phyloP scores from a whole-genome alignment of 2,329 filamentous ascomycete genomes.

The Acrodontium crateriforme region DNA sequence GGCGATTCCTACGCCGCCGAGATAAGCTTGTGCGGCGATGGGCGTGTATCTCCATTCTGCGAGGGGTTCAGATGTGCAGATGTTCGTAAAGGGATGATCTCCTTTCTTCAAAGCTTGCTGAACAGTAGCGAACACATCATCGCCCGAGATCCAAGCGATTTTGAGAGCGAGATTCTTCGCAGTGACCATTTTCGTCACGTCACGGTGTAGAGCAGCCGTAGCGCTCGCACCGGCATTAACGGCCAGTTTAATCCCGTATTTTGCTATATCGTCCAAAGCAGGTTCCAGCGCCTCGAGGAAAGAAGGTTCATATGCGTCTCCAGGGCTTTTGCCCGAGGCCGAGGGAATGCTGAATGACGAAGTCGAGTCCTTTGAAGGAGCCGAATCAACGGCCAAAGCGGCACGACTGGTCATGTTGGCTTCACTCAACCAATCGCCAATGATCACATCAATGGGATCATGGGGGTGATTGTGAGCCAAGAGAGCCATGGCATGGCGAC shows the following conservation, averaged over 20 bases:
- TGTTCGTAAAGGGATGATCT: constrained; percentile 19
- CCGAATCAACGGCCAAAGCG: too few species aligned
- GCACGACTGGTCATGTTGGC: constrained; percentile 22
- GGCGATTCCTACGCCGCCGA: constrained; percentile 31
- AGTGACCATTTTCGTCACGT: constrained; percentile 25
- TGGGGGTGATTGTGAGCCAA: constrained; percentile 16
- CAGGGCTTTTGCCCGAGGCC: constrained; percentile 5
- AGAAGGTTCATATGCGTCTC: constrained; percentile 37
- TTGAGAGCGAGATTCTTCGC: constrained; percentile 27
- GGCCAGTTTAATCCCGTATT: constrained; percentile 40
- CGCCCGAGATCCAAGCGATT: constrained; percentile 36
- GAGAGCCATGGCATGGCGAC: constrained; percentile 23
- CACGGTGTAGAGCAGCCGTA: constrained; percentile 37
- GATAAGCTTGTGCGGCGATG: constrained; percentile 25
- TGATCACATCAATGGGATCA: constrained; percentile 39
- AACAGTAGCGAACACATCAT: constrained; percentile 24
- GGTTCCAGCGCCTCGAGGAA: constrained; percentile 37
- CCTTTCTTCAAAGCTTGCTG: constrained; percentile 24
- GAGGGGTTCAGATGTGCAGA: constrained; percentile 27
- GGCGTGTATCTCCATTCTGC: constrained; percentile 20
- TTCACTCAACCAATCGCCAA: constrained; percentile 36
- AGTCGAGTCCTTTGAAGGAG: constrained; percentile 3
- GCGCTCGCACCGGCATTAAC: constrained; percentile 45
- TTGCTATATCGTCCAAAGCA: constrained; percentile 31
- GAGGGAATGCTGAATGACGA: background rate